A percentile compares a stretch with the other conserved stretches of the same genome.
These are phyloP conservation scores for Fusarium sororula DNA, from an alignment of 2,329 filamentous ascomycete genomes.

Conservation along the genomic window DNA sequence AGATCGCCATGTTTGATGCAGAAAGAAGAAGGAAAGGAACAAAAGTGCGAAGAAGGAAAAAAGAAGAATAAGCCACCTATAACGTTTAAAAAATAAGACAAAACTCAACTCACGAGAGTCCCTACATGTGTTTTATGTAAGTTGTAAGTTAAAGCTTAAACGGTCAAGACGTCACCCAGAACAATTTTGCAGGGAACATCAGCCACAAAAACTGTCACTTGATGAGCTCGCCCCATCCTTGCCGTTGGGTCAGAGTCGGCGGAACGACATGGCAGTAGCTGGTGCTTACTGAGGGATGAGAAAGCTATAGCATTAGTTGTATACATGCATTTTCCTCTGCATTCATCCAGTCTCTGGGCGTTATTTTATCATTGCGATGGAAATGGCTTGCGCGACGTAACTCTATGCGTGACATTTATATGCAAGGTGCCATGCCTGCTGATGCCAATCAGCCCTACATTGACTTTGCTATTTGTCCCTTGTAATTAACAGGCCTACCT, in stretches of 20 bases:
- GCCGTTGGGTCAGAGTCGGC: background rate
- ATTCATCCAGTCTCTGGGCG: background rate
- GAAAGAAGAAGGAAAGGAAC: background rate
- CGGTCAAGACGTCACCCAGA: conserved; percentile 13
- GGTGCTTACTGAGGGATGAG: background rate
- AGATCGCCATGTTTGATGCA: background rate
- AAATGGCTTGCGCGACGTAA: background rate
- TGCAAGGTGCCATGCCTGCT: background rate
- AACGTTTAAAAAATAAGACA: background rate
- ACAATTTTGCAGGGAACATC: conserved; percentile 7
- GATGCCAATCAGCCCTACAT: background rate
- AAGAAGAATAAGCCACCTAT: background rate
- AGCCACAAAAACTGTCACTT: conserved; percentile 28
- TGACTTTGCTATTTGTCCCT: background rate
- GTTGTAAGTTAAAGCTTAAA: conserved; percentile 24
- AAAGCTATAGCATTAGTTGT: background rate
- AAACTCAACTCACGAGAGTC: conserved; percentile 5
- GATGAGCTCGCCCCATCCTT: conserved; percentile 9
- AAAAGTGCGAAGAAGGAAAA: background rate
- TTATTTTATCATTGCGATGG: background rate
- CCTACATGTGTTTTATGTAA: conserved; percentile 17
- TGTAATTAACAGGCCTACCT: background rate
- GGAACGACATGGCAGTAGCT: background rate
- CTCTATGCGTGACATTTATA: background rate
- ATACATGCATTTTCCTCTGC: background rate